phyloP scores from a whole-genome alignment of 495 filamentous ascomycete genomes.

The Aspergillus egyptiacus region DNA sequence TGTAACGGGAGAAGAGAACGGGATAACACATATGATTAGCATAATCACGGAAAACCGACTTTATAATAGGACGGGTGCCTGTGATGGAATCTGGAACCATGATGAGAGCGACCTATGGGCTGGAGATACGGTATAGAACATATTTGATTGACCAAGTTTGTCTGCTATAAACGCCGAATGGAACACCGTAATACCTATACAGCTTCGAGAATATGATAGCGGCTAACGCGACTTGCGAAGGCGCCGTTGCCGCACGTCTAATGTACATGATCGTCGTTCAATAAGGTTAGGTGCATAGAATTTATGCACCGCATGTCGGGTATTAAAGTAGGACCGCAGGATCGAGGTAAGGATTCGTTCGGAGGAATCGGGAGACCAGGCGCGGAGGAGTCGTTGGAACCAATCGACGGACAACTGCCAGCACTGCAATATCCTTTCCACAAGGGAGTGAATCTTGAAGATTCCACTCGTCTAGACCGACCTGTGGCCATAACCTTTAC shows the following conservation, averaged over 20 bases:
- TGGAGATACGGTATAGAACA: slow-evolving; percentile 15
- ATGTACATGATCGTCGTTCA: slow-evolving; percentile 24
- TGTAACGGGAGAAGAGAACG: neutral
- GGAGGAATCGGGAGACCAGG: neutral
- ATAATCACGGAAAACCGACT: neutral
- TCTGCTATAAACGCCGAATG: slow-evolving; percentile 27
- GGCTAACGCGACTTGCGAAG: neutral
- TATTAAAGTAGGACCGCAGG: neutral
- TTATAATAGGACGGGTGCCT: neutral
- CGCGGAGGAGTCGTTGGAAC: no score
- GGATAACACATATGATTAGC: neutral
- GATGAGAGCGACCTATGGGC: neutral
- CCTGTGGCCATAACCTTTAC: no score
- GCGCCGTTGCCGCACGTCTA: slow-evolving; percentile 16
- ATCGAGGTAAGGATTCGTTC: neutral
- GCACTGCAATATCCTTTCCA: no score
- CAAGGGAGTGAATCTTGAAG: no score
- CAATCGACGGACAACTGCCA: no score
- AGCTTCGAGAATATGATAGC: slow-evolving; percentile 10
- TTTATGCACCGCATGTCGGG: neutral
- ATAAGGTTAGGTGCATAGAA: neutral
- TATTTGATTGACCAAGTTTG: slow-evolving; percentile 24
- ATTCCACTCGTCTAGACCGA: no score
- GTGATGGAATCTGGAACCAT: neutral
- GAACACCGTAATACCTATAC: slow-evolving; percentile 20